phyloP scores from a whole-genome alignment of 1,284 basidiomycete genomes.

The Ceratobasidium sp. region DNA sequence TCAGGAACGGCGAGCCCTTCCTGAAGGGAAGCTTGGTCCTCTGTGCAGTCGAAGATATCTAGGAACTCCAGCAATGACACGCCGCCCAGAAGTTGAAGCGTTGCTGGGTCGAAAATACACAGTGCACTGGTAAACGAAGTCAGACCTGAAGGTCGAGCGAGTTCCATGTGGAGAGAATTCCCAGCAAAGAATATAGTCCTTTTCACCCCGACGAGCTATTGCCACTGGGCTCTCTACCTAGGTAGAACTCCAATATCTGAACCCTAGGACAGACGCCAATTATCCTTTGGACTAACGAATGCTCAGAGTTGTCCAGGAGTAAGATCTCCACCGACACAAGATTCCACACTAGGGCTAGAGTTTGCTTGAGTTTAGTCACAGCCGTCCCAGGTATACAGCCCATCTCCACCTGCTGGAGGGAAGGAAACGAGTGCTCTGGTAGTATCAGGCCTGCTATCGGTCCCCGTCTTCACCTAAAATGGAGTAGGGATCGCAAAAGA shows the following conservation, averaged over 20 bases:
- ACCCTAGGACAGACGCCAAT: not conserved
- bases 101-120: not conserved
- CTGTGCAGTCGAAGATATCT: not conserved
- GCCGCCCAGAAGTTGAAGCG: not conserved
- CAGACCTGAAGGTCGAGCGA: not conserved
- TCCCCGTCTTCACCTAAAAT: not conserved
- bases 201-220: not conserved
- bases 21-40: not conserved
- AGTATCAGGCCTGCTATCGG: not conserved
- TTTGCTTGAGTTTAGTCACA: too few relatives aligned
- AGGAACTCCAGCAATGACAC: slow-evolving; percentile 12
- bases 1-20: not conserved
- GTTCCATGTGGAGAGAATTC: not conserved
- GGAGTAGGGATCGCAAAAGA: not conserved
- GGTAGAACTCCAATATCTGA: slow-evolving; percentile 8
- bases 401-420: not conserved
- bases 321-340: too few relatives aligned
- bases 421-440: not conserved
- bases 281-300: not conserved
- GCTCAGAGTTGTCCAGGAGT: too few relatives aligned
- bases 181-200: not conserved
- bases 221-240: not conserved
- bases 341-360: too few relatives aligned
- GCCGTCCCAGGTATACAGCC: not conserved
- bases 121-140: not conserved